Percentiles rank a stretch among this genome's conserved stretches.
Evolutionary conservation across 2,329 filamentous ascomycete genomes (phyloP).

Genomic region (Pestalotiopsis sp.): DNA sequence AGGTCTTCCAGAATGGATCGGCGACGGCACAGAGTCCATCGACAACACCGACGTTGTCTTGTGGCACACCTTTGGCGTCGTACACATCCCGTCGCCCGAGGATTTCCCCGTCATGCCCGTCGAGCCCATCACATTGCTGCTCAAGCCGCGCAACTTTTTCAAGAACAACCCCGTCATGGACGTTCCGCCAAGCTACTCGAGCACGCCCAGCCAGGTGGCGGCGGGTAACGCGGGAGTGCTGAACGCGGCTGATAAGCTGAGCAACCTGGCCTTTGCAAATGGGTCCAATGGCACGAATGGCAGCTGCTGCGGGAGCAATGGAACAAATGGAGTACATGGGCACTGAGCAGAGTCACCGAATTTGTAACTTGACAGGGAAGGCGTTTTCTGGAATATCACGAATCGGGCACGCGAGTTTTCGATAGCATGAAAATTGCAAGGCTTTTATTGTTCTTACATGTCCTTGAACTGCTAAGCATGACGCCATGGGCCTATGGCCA

Average conservation of each 20-base stretch:
- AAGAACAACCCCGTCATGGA: conserved; percentile 77
- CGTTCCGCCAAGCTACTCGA: conserved; percentile 65
- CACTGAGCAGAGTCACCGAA: background rate
- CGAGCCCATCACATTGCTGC: conserved; percentile 79
- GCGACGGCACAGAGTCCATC: conserved; percentile 68
- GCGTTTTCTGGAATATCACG: no score
- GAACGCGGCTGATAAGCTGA: conserved; percentile 35
- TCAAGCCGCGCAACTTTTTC: conserved; percentile 85
- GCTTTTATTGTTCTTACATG: no score
- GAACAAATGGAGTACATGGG: conserved; percentile 19
- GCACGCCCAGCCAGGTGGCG: conserved; percentile 66
- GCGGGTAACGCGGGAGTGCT: conserved; percentile 32
- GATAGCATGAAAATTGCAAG: no score
- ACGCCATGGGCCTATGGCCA: no score
- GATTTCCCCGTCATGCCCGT: conserved; percentile 93
- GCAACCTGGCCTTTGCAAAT: conserved; percentile 28
- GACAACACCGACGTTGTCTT: conserved; percentile 86
- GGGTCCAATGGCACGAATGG: conserved; percentile 19
- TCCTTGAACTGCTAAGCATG: no score
- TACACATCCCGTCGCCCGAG: conserved; percentile 86
- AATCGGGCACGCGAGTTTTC: no score
- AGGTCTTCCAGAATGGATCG: conserved; percentile 79
- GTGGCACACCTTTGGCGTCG: conserved; percentile 93
- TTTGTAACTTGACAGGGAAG: no score
- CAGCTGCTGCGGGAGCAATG: conserved; percentile 14